Evolutionary conservation across 371 early-diverging fungal species (phyloP), one percentile per base, ranked within the genome.

Genomic region (Circinella minor): DNA sequence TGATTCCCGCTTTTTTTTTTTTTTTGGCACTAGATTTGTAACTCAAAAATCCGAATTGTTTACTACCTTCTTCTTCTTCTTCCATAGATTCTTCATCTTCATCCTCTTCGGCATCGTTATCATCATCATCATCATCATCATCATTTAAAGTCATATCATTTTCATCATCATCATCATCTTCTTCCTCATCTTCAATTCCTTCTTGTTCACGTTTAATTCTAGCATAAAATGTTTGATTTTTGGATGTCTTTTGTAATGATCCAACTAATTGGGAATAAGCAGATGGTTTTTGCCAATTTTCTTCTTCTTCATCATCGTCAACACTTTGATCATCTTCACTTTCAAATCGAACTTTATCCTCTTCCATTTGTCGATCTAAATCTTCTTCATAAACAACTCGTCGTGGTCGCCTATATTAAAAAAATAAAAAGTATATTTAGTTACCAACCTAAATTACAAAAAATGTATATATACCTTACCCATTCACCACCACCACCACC

Each of bases 301-400:
- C 81, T 48, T 79, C 81, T 0, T 70, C 67, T 36, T 69, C 76
- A 18, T 73, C 79, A 27, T 69, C 71, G 9, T 67, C 71, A 15
- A 57, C 76, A 4, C 61, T 75, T 2, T 62, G 71, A 20, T 78
- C 77, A 11, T 77, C 76, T 11, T 75, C 77, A n/a, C 82, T 71
- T 54, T 77, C 78, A 15, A 81, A 77, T 20, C 78, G 71, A 39
- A 74, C 72, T 54, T 71, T 59, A 55, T 79, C 79, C 57, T 83
- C 74, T n/a, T 81, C 79, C 14, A 79, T 63, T 65, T 86, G 84
- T 68, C 80, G 76, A 55, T 88, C 86, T 15, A 82, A 76, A 47
- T 88, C 86, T 3, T 80, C 82, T 66, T 84, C 86, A 46, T 77
- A 78, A 18, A 84, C 81, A n/a, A 84, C 81, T 51, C 80, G 79